Evolutionary conservation across 441 rosid genomes (phyloP).

Genomic region (Breynia disticha): DNA sequence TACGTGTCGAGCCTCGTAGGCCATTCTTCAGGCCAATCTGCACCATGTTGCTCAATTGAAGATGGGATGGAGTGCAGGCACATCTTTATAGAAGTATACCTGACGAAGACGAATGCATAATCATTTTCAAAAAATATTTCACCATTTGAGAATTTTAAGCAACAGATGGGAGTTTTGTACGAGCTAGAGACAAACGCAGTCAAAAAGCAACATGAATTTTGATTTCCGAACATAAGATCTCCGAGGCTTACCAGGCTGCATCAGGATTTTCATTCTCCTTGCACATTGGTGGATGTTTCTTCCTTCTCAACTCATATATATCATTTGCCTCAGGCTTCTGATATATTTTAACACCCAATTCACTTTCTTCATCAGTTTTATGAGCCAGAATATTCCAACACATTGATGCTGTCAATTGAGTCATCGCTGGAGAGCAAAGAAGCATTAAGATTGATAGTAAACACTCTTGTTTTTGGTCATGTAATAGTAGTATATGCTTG

Average conservation of each 20-base stretch:
- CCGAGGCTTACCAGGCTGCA: constrained; percentile 70
- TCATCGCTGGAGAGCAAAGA: constrained; percentile 53
- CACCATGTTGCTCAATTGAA: constrained; percentile 76
- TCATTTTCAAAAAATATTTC: no score
- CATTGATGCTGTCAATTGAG: constrained; percentile 59
- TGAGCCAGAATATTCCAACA: constrained; percentile 93
- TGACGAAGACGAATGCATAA: constrained; percentile 10
- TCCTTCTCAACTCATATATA: constrained; percentile 73
- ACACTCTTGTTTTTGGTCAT: no score
- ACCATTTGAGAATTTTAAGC: no score
- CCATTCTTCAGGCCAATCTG: constrained; percentile 98
- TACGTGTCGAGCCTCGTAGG: constrained; percentile 83
- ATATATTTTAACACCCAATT: constrained; percentile 76
- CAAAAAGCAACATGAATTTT: constrained; percentile 5
- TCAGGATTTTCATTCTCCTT: constrained; percentile 79
- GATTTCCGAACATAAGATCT: background rate
- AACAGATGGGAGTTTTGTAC: no score
- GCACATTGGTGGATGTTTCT: constrained; percentile 78
- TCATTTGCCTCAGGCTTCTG: constrained; percentile 90
- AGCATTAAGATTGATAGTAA: no score
- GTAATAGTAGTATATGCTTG: no score
- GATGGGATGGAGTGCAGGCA: constrained; percentile 79
- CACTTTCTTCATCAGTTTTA: constrained; percentile 82
- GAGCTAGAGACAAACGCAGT: no score
- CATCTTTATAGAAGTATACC: constrained; percentile 70